Conservation (phyloP, 331 rosid species). For the Malus hybrid region DNA sequence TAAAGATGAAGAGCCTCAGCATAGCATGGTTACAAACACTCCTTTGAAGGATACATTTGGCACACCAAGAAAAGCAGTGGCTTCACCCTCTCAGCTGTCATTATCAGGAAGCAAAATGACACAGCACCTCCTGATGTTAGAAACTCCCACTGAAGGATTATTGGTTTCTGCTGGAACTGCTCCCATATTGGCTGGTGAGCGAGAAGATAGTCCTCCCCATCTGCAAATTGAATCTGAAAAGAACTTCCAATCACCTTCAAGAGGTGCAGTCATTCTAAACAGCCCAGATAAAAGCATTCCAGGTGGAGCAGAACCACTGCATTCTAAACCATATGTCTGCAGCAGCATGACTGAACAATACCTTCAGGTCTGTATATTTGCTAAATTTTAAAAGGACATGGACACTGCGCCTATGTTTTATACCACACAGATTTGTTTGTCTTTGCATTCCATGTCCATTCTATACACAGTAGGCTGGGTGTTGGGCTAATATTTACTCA, state of each 20-base stretch:
- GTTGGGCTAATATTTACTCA: neutral
- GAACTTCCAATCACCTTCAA: slow-evolving; percentile 13
- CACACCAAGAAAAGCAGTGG: slow-evolving; percentile 12
- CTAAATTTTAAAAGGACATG: neutral
- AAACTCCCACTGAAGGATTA: slow-evolving; percentile 5
- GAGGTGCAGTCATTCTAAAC: slow-evolving; percentile 16
- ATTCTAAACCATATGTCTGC: neutral
- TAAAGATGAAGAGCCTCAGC: slow-evolving; percentile 16
- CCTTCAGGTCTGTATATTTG: slow-evolving; percentile 1
- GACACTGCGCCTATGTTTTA: neutral
- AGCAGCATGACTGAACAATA: slow-evolving; percentile 12
- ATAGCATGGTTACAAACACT: slow-evolving; percentile 11
- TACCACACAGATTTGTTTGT: neutral
- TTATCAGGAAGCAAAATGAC: slow-evolving; percentile 19
- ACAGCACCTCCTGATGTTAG: slow-evolving; percentile 18
- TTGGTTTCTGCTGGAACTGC: slow-evolving; percentile 7
- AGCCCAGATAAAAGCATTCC: slow-evolving; percentile 16
- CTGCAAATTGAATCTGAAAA: slow-evolving; percentile 24
- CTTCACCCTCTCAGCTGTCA: slow-evolving; percentile 29
- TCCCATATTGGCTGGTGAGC: slow-evolving; percentile 7
- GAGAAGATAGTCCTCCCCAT: slow-evolving; percentile 6
- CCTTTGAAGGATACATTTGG: slow-evolving; percentile 15
- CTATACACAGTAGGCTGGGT: slow-evolving; percentile 1
- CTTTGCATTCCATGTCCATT: neutral
- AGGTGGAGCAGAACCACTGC: slow-evolving; percentile 10